These are phyloP conservation scores for Ophiostoma ulmi DNA, from an alignment of 2,329 filamentous ascomycete species.

Conservation along the genomic window DNA sequence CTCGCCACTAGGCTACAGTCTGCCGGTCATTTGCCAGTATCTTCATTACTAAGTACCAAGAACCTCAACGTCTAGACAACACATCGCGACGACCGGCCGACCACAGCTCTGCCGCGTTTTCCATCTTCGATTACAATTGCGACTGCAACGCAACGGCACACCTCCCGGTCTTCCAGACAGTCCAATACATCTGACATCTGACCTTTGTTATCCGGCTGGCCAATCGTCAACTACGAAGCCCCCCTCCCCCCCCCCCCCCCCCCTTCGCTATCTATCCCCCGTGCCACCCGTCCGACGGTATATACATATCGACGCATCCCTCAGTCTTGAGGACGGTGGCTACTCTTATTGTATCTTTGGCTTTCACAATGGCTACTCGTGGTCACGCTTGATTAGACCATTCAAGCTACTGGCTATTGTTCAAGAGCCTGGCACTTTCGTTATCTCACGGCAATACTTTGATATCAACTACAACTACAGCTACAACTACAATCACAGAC, in stretches of 20 bases:
- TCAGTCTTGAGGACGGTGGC: not conserved
- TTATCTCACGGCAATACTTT: not conserved
- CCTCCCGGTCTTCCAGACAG: not conserved
- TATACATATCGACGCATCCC: not conserved
- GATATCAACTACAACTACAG: not conserved
- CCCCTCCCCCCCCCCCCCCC: not conserved
- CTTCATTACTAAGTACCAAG: not conserved
- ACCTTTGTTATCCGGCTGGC: slow-evolving; percentile 3
- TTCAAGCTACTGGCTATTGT: slow-evolving; percentile 12
- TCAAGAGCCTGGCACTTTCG: slow-evolving; percentile 4
- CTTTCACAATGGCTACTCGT: slow-evolving; percentile 22
- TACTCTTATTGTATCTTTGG: not conserved
- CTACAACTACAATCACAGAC: not conserved
- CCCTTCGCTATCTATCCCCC: not conserved
- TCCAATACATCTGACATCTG: not conserved
- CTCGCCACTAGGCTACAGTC: slow-evolving; percentile 8
- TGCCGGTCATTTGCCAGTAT: slow-evolving; percentile 2
- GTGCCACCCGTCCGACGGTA: not conserved
- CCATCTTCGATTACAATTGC: not conserved
- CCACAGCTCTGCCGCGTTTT: not conserved
- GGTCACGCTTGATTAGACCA: slow-evolving; percentile 17
- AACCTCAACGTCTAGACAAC: not conserved
- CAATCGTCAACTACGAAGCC: not conserved
- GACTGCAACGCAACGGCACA: not conserved
- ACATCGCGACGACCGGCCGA: not conserved